phyloP scores from a whole-genome alignment of 2,329 filamentous ascomycete species.

The Cladobotryum mycophilum region DNA sequence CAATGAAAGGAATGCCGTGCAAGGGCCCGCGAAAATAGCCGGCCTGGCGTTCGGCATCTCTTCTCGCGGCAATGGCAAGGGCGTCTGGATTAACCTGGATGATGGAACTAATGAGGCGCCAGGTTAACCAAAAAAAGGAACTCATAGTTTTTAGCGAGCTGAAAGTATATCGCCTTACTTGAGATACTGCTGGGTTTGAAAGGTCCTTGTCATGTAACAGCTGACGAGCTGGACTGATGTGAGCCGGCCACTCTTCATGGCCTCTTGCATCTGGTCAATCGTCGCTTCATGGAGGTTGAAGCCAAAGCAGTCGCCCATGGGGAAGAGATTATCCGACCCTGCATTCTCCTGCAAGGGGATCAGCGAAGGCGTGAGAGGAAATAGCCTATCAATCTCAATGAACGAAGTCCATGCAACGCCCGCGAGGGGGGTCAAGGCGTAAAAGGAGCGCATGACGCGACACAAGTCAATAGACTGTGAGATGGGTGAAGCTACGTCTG shows the following conservation, averaged over 20 bases:
- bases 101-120: constrained; percentile 38
- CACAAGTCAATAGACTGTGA: too few relatives aligned
- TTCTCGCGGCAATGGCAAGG: constrained; percentile 50
- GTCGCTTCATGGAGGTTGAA: constrained; percentile 62
- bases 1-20: constrained; percentile 68
- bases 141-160: neutral
- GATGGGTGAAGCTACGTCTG: too few relatives aligned
- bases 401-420: neutral
- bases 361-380: constrained; percentile 19
- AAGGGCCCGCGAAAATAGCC: constrained; percentile 57
- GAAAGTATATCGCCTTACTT: constrained; percentile 38
- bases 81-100: constrained; percentile 64
- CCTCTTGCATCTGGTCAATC: constrained; percentile 59
- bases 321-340: constrained; percentile 41
- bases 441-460: constrained; percentile 16
- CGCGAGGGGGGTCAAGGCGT: constrained; percentile 18
- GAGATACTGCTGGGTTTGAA: constrained; percentile 59
- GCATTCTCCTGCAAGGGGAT: constrained; percentile 32
- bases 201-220: constrained; percentile 57
- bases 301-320: constrained; percentile 55
- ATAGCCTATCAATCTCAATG: constrained; percentile 5
- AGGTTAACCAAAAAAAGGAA: neutral
- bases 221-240: constrained; percentile 51
- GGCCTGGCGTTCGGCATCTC: constrained; percentile 53
- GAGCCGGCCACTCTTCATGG: constrained; percentile 47